phyloP scores from a whole-genome alignment of 2,329 filamentous ascomycete genomes.

The Aspergillus sp. region DNA sequence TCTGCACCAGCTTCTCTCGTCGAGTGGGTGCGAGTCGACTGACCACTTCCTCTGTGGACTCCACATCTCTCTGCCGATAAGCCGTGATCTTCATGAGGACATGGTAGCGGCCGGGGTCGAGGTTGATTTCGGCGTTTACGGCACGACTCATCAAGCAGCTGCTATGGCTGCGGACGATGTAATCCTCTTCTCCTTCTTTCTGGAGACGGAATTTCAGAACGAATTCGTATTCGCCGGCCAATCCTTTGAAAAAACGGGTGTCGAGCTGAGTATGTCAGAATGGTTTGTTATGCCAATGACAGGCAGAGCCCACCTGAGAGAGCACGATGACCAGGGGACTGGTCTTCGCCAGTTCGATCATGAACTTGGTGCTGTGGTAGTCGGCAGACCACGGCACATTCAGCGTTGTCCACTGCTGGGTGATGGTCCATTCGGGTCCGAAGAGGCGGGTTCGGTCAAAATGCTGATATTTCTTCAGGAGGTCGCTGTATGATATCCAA shows the following conservation, averaged over 20 bases:
- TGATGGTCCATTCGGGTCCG: conserved; percentile 50
- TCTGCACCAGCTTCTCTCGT: conserved; percentile 59
- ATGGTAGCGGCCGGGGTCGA: conserved; percentile 65
- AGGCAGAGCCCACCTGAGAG: conserved; percentile 35
- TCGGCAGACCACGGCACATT: conserved; percentile 53
- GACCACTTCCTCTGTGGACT: conserved; percentile 58
- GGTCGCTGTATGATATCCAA: conserved; percentile 52
- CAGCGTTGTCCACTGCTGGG: conserved; percentile 53
- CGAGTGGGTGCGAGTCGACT: conserved; percentile 51
- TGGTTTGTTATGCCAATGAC: background rate
- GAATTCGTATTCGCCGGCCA: conserved; percentile 50
- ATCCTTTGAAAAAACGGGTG: conserved; percentile 50
- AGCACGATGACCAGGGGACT: conserved; percentile 51
- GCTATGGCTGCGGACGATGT: conserved; percentile 48
- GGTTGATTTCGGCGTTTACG: conserved; percentile 65
- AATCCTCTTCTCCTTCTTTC: conserved; percentile 51
- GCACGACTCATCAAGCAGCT: conserved; percentile 59
- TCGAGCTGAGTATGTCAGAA: conserved; percentile 37
- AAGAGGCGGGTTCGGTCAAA: conserved; percentile 54
- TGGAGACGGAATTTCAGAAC: conserved; percentile 51
- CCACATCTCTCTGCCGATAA: conserved; percentile 42
- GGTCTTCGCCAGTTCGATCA: conserved; percentile 42
- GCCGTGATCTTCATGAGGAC: conserved; percentile 68
- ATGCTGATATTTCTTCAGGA: conserved; percentile 49
- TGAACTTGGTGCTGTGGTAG: conserved; percentile 53